Base-by-base conservation (phyloP, 2,329 filamentous ascomycete genomes). In the Helicocarpus griseus region DNA sequence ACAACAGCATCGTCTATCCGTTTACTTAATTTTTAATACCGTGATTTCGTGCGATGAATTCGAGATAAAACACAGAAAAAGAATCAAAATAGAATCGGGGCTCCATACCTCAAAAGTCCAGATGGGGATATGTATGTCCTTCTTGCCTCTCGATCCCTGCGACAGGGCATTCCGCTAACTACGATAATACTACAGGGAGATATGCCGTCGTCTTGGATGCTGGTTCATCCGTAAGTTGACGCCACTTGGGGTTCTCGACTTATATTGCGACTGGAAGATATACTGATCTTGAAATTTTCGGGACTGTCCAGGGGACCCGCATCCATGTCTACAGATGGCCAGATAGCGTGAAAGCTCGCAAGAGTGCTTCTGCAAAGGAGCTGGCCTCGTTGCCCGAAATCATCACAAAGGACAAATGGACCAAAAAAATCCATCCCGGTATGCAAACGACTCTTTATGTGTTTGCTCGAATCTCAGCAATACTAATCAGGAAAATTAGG, bases 171-270 rank as follows among this genome's bases (percentile, higher is more conserved):
- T 57, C 61, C 54, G 58, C 52, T 52, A 55, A 62, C 44, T 33
- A 50, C 7, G 48, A 56, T 52, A 46, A 56, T 45, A 56, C 4
- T 55, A 40, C 54, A 79, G 77, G 77, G 76, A 74, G 76, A 73
- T 96, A 94, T 77, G 93, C 90, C 66, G 87, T 97, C 62, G 90
- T 98, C 66, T 81, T 98, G 64, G 93, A 98, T 78, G 93, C 93
- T 67, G 93, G 93, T 61, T 97, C 93, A 69, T 97, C 93, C 63
- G 79, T 80, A 71, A 58, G 74, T 68, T 31, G 13, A 41, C n/a
- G n/a, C n/a, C n/a, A n/a, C n/a, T n/a, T n/a, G n/a, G n/a, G n/a
- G n/a, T n/a, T n/a, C n/a, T n/a, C n/a, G n/a, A 31, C 29, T 8
- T 31, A 31, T 31, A 50, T 44, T 14, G 47, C 40, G 51, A 54